Percentiles rank a stretch among this genome's conserved stretches.
Evolutionary conservation across 768 basidiomycete genomes (phyloP).

Genomic region (Trametopsis cervina): DNA sequence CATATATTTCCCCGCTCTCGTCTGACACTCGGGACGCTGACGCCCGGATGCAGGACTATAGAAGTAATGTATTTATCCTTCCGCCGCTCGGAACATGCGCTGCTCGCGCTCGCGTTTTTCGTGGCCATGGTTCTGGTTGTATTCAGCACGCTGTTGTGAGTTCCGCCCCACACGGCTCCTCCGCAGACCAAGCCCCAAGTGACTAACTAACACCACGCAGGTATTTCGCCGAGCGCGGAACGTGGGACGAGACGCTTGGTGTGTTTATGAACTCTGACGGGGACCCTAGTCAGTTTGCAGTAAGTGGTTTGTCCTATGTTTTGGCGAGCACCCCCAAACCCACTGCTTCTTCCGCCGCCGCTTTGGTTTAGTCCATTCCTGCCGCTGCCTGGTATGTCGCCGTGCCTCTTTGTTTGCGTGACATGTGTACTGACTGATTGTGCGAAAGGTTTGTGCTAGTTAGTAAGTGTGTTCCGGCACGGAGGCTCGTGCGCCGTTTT

Average conservation of each 20-base stretch:
- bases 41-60: slow-evolving; percentile 74
- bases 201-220: slow-evolving; percentile 27
- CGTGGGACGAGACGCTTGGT: slow-evolving; percentile 77
- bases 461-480: slow-evolving; percentile 42
- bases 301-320: too few relatives aligned
- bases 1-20: background rate
- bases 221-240: slow-evolving; percentile 87
- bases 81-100: slow-evolving; percentile 77
- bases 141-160: slow-evolving; percentile 79
- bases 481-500: background rate
- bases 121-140: slow-evolving; percentile 82
- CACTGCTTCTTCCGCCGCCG: background rate
- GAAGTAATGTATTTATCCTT: slow-evolving; percentile 92
- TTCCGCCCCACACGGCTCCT: too few relatives aligned
- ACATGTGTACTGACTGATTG: background rate
- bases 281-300: slow-evolving; percentile 73
- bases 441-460: slow-evolving; percentile 60
- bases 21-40: background rate
- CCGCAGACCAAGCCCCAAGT: too few relatives aligned
- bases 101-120: slow-evolving; percentile 84
- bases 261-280: slow-evolving; percentile 84
- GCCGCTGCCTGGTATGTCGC: slow-evolving; percentile 67
- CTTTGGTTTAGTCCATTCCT: slow-evolving; percentile 67
- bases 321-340: background rate
- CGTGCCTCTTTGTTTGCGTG: slow-evolving; percentile 6